A percentile compares a stretch with the other conserved stretches of the same genome.
These are phyloP conservation scores for Solanum piurae DNA, from an alignment of 257 asterid species.

Conservation along the genomic window DNA sequence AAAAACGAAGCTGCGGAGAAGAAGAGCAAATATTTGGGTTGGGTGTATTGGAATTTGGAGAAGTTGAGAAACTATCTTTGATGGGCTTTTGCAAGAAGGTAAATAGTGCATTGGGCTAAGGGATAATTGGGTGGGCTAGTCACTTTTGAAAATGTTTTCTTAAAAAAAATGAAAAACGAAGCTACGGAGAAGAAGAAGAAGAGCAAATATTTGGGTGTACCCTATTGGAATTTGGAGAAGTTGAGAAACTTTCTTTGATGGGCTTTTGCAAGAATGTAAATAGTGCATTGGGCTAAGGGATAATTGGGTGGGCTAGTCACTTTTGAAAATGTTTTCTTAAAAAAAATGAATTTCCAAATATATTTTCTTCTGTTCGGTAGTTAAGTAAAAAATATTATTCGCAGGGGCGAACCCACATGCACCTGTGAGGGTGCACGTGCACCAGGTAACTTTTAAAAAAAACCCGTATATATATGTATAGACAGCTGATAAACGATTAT, in stretches of 20 bases:
- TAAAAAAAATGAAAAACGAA: too few species aligned
- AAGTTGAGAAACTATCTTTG: background rate
- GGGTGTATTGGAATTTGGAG: constrained; percentile 47
- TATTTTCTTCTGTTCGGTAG: too few species aligned
- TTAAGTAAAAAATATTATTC: too few species aligned
- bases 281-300: background rate
- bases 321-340: background rate
- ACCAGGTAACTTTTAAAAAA: too few species aligned
- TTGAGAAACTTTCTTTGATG: background rate
- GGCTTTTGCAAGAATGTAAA: background rate
- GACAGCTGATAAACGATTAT: too few species aligned
- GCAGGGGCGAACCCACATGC: too few species aligned
- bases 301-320: background rate
- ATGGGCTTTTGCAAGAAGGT: background rate
- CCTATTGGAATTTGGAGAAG: constrained; percentile 31
- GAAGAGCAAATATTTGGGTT: constrained; percentile 40
- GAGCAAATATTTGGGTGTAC: constrained; percentile 48
- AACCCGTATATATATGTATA: too few species aligned
- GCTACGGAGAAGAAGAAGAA: constrained; percentile 3
- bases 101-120: background rate
- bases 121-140: background rate
- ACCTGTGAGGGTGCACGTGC: too few species aligned
- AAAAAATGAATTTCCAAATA: too few species aligned
- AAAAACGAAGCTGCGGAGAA: background rate
- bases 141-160: background rate